phyloP scores from a whole-genome alignment of 352 stramenopile species.

The Phytophthora palmivora region DNA sequence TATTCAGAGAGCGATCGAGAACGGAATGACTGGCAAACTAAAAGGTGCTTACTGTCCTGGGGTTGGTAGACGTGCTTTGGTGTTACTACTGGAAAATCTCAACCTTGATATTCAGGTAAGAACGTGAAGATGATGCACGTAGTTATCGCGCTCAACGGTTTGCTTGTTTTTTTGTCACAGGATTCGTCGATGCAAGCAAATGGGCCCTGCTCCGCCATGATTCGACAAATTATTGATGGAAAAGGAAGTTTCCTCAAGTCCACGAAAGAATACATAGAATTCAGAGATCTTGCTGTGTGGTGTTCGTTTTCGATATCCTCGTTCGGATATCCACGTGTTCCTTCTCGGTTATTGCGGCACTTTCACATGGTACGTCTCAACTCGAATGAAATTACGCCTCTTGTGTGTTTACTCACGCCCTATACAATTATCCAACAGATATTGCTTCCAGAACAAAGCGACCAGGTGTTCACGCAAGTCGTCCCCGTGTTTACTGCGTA shows the following conservation, averaged over 20 bases:
- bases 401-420: not conserved
- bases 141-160: not conserved
- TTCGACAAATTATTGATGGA: conserved; percentile 67
- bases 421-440: conserved; percentile 31
- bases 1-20: conserved; percentile 50
- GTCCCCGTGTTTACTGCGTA: conserved; percentile 49
- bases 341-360: conserved; percentile 62
- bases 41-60: conserved; percentile 64
- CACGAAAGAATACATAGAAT: conserved; percentile 67
- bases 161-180: conserved; percentile 4
- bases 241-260: conserved; percentile 59
- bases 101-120: conserved; percentile 61
- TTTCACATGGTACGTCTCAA: conserved; percentile 57
- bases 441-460: conserved; percentile 49
- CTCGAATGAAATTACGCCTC: not conserved
- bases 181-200: conserved; percentile 7
- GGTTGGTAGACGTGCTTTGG: conserved; percentile 48
- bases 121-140: not conserved
- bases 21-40: conserved; percentile 54
- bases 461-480: conserved; percentile 47
- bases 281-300: conserved; percentile 55
- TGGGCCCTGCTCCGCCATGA: conserved; percentile 53
- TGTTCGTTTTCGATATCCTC: conserved; percentile 56
- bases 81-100: conserved; percentile 67
- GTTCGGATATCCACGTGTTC: conserved; percentile 47